Conservation (phyloP, 2,329 filamentous ascomycete genomes). For the Scedosporium minutisporum region DNA sequence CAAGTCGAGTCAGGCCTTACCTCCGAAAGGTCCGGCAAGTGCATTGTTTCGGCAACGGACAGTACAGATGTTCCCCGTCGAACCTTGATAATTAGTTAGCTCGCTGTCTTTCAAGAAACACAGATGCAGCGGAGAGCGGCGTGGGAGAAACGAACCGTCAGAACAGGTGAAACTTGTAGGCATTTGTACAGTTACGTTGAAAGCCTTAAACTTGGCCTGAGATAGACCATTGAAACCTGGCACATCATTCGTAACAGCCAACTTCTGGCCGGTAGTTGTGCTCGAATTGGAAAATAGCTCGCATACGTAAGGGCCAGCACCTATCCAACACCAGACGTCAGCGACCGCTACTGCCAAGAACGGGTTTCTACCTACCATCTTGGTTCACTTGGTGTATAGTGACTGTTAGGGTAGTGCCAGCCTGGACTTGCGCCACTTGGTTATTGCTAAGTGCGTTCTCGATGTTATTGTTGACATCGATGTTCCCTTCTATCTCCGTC, state of each 20-base stretch:
- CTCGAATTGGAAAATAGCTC: no score
- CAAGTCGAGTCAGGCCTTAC: constrained; percentile 14
- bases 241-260: constrained; percentile 49
- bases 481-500: constrained; percentile 50
- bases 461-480: constrained; percentile 27
- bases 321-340: no score
- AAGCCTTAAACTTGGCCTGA: constrained; percentile 44
- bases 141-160: constrained; percentile 19
- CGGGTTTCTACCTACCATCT: no score
- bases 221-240: constrained; percentile 49
- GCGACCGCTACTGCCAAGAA: no score
- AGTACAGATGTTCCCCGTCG: constrained; percentile 49
- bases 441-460: no score
- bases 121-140: no score
- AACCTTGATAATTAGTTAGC: constrained; percentile 30
- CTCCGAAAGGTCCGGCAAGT: constrained; percentile 45
- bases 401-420: no score
- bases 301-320: no score
- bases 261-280: constrained; percentile 27
- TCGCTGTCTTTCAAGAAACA: no score
- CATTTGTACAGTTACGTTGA: constrained; percentile 46
- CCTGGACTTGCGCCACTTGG: no score
- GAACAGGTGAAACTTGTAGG: constrained; percentile 37
- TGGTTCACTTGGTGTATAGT: no score
- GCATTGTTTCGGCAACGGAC: constrained; percentile 51